phyloP scores from a whole-genome alignment of 768 basidiomycete species.

The Chalciporus sphaerocephalus region DNA sequence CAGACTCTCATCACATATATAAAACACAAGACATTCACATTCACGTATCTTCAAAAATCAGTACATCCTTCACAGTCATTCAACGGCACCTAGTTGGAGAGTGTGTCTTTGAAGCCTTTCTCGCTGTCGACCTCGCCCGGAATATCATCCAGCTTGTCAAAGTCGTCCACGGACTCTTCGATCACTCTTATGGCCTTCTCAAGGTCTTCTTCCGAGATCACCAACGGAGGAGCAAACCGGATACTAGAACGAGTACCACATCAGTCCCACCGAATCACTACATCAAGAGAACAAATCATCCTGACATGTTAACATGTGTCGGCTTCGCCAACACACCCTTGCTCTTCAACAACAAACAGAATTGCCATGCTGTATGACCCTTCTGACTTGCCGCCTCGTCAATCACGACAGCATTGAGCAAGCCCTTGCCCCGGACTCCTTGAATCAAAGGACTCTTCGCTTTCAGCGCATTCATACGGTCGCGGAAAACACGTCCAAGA shows the following conservation, averaged over 20 bases:
- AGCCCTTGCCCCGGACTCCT: conserved; percentile 78
- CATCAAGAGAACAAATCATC: background rate
- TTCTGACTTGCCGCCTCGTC: conserved; percentile 74
- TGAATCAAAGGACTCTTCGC: conserved; percentile 63
- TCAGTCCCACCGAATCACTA: background rate
- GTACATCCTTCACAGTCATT: too few species aligned
- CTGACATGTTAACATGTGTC: conserved; percentile 90
- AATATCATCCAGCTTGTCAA: conserved; percentile 68
- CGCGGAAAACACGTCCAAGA: conserved; percentile 81
- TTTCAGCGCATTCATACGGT: conserved; percentile 48
- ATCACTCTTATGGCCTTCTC: conserved; percentile 72
- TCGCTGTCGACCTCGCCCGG: conserved; percentile 63
- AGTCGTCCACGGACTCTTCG: conserved; percentile 68
- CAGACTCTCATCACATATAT: too few species aligned
- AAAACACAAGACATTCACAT: too few species aligned
- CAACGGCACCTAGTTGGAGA: conserved; percentile 18
- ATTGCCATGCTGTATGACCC: conserved; percentile 90
- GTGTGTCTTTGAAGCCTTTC: conserved; percentile 47
- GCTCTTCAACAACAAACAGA: conserved; percentile 89
- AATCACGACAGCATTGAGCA: conserved; percentile 92
- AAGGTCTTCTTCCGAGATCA: conserved; percentile 87
- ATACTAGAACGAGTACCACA: conserved; percentile 48
- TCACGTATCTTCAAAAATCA: too few species aligned
- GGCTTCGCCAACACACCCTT: conserved; percentile 93
- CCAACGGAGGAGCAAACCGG: conserved; percentile 93